A percentile compares a stretch with the other conserved stretches of the same genome.
These are phyloP conservation scores for Anthracocystis setariae DNA, from an alignment of 1,284 basidiomycete genomes.

Conservation along the genomic window DNA sequence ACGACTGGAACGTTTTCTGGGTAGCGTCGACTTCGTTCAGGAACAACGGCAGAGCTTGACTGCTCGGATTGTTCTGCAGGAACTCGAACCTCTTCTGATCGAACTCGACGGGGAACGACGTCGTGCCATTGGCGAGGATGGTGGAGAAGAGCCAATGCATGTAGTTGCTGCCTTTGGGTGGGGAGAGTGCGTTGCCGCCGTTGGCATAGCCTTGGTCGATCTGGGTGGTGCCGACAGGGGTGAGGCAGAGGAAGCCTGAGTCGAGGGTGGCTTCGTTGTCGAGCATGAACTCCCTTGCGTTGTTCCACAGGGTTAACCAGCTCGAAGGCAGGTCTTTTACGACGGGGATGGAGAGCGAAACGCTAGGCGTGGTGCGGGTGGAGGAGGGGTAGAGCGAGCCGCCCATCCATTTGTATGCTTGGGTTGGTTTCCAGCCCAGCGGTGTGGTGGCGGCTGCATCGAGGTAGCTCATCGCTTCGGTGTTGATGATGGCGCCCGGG, in stretches of 20 bases:
- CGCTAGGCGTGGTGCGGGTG: not conserved
- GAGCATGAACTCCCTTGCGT: constrained; percentile 9
- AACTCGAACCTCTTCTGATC: constrained; percentile 13
- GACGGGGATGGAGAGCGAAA: not conserved
- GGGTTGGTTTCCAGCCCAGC: constrained; percentile 14
- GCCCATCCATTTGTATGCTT: constrained; percentile 42
- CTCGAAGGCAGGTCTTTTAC: not conserved
- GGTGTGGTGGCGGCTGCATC: constrained; percentile 17
- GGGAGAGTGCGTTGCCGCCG: constrained; percentile 45
- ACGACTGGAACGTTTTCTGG: constrained; percentile 37
- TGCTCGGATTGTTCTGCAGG: constrained; percentile 11
- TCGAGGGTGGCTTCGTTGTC: constrained; percentile 10
- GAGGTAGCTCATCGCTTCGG: constrained; percentile 20
- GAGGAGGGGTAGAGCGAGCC: constrained; percentile 23
- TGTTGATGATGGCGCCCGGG: constrained; percentile 9
- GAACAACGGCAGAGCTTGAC: constrained; percentile 41
- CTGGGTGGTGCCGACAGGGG: constrained; percentile 34
- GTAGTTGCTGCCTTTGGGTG: constrained; percentile 17
- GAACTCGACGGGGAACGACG: constrained; percentile 15
- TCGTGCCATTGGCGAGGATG: constrained; percentile 6
- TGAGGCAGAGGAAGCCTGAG: constrained; percentile 25
- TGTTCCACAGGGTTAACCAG: constrained; percentile 13
- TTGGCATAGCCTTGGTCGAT: constrained; percentile 17
- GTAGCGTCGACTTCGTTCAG: constrained; percentile 45
- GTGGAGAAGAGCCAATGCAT: constrained; percentile 18